phyloP scores from a whole-genome alignment of 2,329 filamentous ascomycete species.

The Ophiostoma sp. region DNA sequence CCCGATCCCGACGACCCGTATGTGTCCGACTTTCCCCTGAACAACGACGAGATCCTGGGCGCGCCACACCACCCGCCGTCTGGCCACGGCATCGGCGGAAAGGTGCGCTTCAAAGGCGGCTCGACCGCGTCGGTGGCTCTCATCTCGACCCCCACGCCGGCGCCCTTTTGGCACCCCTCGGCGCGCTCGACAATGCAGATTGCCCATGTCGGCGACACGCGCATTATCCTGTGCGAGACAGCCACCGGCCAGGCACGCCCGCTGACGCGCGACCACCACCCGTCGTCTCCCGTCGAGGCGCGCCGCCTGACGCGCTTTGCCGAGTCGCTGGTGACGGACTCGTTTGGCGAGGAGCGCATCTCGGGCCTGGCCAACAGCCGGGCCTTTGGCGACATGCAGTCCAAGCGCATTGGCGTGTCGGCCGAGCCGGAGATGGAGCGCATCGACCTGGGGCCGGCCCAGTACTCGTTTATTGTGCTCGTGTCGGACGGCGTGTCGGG shows the following conservation, averaged over 20 bases:
- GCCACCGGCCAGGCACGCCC: slow-evolving; percentile 73
- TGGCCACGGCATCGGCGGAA: slow-evolving; percentile 63
- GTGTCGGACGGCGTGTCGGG: slow-evolving; percentile 86
- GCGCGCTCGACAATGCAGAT: slow-evolving; percentile 78
- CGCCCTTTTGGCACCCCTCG: slow-evolving; percentile 91
- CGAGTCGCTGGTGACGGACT: slow-evolving; percentile 82
- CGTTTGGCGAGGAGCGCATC: slow-evolving; percentile 95
- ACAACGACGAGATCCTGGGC: slow-evolving; percentile 78
- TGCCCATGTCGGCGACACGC: slow-evolving; percentile 89
- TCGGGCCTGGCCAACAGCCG: slow-evolving; percentile 89
- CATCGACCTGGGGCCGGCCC: slow-evolving; percentile 71
- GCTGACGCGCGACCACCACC: slow-evolving; percentile 87
- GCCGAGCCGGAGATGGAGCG: slow-evolving; percentile 86
- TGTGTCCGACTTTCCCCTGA: slow-evolving; percentile 69
- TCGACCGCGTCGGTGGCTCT: slow-evolving; percentile 86
- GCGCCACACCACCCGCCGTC: slow-evolving; percentile 49
- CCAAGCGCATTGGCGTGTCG: slow-evolving; percentile 87
- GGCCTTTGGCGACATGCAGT: slow-evolving; percentile 85
- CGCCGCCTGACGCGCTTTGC: slow-evolving; percentile 72
- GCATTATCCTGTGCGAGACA: slow-evolving; percentile 84
- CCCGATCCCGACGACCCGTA: slow-evolving; percentile 66
- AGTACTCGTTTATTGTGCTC: slow-evolving; percentile 85
- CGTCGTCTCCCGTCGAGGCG: slow-evolving; percentile 77
- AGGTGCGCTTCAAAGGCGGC: slow-evolving; percentile 80
- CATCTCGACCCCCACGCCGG: slow-evolving; percentile 85